Evolutionary conservation across 805 yeast genomes (phyloP), one percentile per base, ranked within the genome.

Genomic region (Peterozyma xylosa): DNA sequence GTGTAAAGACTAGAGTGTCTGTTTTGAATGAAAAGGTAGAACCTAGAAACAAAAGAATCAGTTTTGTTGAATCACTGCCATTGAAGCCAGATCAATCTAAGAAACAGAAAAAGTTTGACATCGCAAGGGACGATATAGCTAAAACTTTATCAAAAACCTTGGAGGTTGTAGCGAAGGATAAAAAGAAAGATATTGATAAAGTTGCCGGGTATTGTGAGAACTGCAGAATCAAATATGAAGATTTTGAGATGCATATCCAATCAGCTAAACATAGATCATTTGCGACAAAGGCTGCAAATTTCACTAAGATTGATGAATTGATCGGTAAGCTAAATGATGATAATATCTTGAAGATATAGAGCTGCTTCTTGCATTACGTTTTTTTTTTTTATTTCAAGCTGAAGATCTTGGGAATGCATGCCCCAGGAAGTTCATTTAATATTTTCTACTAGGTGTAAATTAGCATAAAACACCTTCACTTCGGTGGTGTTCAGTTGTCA

Each of bases 121-220:
- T 30, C 41, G 15, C 13, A 18, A 13, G n/a, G 39, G n/a, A 15
- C 39, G 29, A 37, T 13, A 15, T 10, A n/a, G 18, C n/a, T 30
- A 37, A 15, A 7, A 18, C 27, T 21, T 21, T 21, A n/a, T 3
- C 11, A 27, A 29, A 35, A 35, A 27, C 39, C n/a, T 21, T 49
- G 48, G 47, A 48, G 36, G 47, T 51, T n/a, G 45, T 48, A 45
- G 50, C 47, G 39, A 51, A 53, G 11, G 46, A 56, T 42, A 53
- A 53, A 42, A 56, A 54, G 29, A 52, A 52, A 30, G 46, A 53
- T 9, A 27, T 52, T 21, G 50, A 49, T 11, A 48, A 46, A 15
- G 50, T 50, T 18, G 75, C 91, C 1, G 97, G 97, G 0, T 90
- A 86, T 62, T 91, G 99, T 64, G 99, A 91, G 59, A 91, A 91